Evolutionary conservation across 305 asterid genomes (phyloP).

Genomic region (Fraxinus sp.): DNA sequence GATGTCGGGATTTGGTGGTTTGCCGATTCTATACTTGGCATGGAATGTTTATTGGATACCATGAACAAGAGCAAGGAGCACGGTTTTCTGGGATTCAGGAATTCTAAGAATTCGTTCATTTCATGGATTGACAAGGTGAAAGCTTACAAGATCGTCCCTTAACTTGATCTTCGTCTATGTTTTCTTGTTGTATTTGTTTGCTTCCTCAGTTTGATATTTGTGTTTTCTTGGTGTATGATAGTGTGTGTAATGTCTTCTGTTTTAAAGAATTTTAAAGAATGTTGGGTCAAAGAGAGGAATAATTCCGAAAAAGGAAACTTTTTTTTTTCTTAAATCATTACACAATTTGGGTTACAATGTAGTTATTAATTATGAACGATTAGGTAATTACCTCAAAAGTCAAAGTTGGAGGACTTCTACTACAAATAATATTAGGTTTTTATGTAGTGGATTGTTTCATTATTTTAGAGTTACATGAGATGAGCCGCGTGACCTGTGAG

Average conservation of each 20-base stretch:
- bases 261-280: not conserved
- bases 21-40: conserved; percentile 22
- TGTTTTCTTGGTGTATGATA: not conserved
- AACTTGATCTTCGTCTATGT: not conserved
- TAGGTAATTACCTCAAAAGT: too few species aligned
- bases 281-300: not conserved
- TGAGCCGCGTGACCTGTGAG: too few species aligned
- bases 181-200: not conserved
- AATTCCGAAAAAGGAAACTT: not conserved
- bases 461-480: too few species aligned
- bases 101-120: conserved; percentile 47
- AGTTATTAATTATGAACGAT: not conserved
- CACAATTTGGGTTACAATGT: not conserved
- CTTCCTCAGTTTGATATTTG: not conserved
- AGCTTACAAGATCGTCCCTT: conserved; percentile 59
- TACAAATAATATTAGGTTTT: too few species aligned
- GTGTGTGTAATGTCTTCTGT: not conserved
- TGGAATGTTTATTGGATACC: conserved; percentile 26
- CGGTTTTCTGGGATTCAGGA: conserved; percentile 63
- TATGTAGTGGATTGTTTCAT: too few species aligned
- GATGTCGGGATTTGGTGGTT: conserved; percentile 61
- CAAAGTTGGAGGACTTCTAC: too few species aligned
- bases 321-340: conserved; percentile 9
- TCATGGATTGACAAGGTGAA: conserved; percentile 61
- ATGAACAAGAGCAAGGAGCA: conserved; percentile 72